Conservation (phyloP, 2,329 filamentous ascomycete species). For the Penicillium rolfsii region DNA sequence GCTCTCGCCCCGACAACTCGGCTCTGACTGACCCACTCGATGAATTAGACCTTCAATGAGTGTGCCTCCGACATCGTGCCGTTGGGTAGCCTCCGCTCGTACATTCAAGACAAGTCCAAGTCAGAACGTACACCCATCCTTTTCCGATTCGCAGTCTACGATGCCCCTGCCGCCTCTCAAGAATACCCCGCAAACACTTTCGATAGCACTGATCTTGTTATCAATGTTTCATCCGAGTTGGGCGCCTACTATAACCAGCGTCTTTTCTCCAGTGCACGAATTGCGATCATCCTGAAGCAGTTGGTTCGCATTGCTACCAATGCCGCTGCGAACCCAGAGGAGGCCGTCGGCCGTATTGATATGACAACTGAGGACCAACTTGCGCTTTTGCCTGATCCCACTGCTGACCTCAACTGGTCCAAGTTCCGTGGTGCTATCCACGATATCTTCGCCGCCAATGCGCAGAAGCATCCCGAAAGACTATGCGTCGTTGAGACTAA, state of each 20-base stretch:
- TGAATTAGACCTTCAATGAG: slow-evolving; percentile 42
- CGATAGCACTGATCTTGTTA: slow-evolving; percentile 48
- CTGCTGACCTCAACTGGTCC: slow-evolving; percentile 50
- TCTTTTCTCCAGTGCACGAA: slow-evolving; percentile 51
- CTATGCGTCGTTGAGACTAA: slow-evolving; percentile 70
- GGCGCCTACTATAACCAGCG: slow-evolving; percentile 51
- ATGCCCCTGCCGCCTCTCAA: slow-evolving; percentile 47
- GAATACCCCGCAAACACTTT: slow-evolving; percentile 49
- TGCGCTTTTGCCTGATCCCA: slow-evolving; percentile 47
- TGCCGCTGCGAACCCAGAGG: slow-evolving; percentile 44
- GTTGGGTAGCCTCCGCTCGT: slow-evolving; percentile 43
- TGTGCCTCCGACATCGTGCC: slow-evolving; percentile 49
- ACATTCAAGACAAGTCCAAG: slow-evolving; percentile 47
- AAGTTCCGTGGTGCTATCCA: slow-evolving; percentile 51
- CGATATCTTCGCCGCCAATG: slow-evolving; percentile 53
- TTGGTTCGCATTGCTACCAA: slow-evolving; percentile 47
- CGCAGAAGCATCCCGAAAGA: slow-evolving; percentile 68
- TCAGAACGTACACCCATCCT: slow-evolving; percentile 45
- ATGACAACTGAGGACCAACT: slow-evolving; percentile 44
- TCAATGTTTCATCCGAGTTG: slow-evolving; percentile 45
- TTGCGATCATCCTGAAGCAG: slow-evolving; percentile 49
- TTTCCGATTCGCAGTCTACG: slow-evolving; percentile 54
- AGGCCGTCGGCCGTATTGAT: slow-evolving; percentile 49
- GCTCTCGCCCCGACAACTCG: neutral
- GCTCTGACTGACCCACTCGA: slow-evolving; percentile 3